Evolutionary conservation across 106 monocot species (phyloP).

Genomic region (Apostasia shenzhenica): DNA sequence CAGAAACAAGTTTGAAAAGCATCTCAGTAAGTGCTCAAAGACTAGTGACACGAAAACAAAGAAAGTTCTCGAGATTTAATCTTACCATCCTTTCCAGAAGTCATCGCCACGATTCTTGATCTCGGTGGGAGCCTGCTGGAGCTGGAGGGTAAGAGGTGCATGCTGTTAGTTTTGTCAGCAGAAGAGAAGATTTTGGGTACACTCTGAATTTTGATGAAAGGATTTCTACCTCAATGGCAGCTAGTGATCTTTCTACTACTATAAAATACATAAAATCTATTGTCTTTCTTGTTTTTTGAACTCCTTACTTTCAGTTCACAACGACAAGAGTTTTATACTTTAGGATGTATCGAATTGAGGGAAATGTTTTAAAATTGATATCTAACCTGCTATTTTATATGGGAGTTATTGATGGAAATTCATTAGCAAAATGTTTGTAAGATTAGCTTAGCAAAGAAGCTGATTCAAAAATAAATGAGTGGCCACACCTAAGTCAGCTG

Average conservation of each 20-base stretch:
- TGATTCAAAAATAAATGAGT: too few relatives aligned
- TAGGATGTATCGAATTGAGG: too few relatives aligned
- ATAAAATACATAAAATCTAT: neutral
- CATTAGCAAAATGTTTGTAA: too few relatives aligned
- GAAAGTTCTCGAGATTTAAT: neutral
- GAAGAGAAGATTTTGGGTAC: neutral
- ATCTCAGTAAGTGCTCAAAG: too few relatives aligned
- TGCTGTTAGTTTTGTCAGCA: neutral
- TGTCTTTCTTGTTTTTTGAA: neutral
- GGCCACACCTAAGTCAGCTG: too few relatives aligned
- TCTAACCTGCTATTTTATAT: too few relatives aligned
- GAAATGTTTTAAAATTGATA: too few relatives aligned
- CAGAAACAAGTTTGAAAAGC: neutral
- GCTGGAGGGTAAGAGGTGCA: neutral
- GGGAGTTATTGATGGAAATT: too few relatives aligned
- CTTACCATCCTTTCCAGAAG: conserved; percentile 3
- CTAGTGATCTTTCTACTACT: neutral
- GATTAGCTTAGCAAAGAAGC: too few relatives aligned
- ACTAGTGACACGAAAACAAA: neutral
- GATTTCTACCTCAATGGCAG: neutral
- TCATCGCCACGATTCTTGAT: neutral
- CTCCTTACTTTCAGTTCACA: too few relatives aligned
- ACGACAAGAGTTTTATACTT: too few relatives aligned
- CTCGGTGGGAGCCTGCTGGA: neutral
- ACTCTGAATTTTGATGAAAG: too few relatives aligned